phyloP scores from a whole-genome alignment of 108 stramenopile genomes.

The Cyclotella choctawhatcheeana region DNA sequence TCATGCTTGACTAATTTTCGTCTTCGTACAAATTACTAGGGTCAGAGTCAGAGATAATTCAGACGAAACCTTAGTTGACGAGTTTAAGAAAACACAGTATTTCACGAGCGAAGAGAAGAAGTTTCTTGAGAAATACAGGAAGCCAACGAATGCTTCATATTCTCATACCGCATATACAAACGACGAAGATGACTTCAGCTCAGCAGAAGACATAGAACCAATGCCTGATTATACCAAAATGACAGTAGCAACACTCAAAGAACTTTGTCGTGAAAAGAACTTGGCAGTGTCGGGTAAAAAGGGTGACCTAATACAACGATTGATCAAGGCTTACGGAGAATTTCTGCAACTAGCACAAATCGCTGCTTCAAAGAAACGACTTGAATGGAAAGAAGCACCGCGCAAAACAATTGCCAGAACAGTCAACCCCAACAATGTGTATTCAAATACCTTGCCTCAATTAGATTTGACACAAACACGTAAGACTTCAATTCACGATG shows the following conservation, averaged over 20 bases:
- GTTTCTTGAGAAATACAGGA: conserved; percentile 54
- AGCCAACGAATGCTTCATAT: conserved; percentile 29
- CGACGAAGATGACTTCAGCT: conserved; percentile 21
- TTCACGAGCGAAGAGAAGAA: conserved; percentile 54
- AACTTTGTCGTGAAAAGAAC: conserved; percentile 66
- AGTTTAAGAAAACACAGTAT: conserved; percentile 50
- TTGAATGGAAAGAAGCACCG: conserved; percentile 2
- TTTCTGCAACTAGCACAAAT: conserved; percentile 12
- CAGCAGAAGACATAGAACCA: background rate
- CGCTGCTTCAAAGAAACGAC: background rate
- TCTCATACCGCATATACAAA: conserved; percentile 21
- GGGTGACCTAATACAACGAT: conserved; percentile 59
- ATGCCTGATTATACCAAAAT: conserved; percentile 51
- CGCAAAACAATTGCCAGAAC: background rate
- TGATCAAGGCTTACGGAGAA: conserved; percentile 36
- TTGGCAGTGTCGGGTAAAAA: conserved; percentile 78
- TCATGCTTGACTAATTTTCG: too few species aligned
- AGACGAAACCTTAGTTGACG: conserved; percentile 33
- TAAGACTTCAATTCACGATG: conserved; percentile 7
- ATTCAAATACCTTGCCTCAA: conserved; percentile 42
- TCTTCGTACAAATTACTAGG: too few species aligned
- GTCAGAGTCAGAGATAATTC: conserved; percentile 39
- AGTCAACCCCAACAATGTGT: conserved; percentile 21
- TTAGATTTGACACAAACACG: conserved; percentile 21
- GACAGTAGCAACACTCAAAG: conserved; percentile 71